These are phyloP conservation scores for Solanum hybrid DNA, from an alignment of 305 asterid genomes.

Conservation along the genomic window DNA sequence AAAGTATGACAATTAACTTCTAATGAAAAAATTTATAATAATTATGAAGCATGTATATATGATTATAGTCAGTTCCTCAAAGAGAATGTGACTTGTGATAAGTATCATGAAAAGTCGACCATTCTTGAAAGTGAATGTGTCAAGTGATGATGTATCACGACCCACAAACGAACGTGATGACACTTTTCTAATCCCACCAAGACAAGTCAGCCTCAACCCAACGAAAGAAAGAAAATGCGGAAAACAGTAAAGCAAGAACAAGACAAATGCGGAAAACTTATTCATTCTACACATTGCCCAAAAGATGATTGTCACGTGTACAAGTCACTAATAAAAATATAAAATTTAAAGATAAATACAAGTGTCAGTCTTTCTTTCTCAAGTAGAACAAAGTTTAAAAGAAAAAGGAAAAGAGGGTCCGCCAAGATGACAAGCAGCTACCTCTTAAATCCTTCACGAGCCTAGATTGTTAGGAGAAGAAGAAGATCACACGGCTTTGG, in stretches of 20 bases:
- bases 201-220: not conserved
- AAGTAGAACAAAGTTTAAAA: not conserved
- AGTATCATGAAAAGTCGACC: not conserved
- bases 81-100: not conserved
- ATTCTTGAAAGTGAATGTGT: not conserved
- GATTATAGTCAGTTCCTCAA: not conserved
- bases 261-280: not conserved
- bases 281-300: not conserved
- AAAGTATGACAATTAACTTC: not conserved
- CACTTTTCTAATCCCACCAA: not conserved
- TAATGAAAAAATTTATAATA: not conserved
- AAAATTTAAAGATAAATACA: not conserved
- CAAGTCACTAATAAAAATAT: not conserved
- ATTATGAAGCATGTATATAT: not conserved
- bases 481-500: too few species aligned
- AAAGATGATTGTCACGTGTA: not conserved
- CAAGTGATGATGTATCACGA: not conserved
- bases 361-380: not conserved
- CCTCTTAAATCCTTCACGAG: too few species aligned
- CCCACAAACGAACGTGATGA: not conserved
- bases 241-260: not conserved
- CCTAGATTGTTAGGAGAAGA: too few species aligned
- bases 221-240: not conserved
- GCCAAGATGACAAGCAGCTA: too few species aligned
- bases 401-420: too few species aligned